phyloP scores from a whole-genome alignment of 2,329 filamentous ascomycete genomes.

The Allantophomopsis cytisporea region DNA sequence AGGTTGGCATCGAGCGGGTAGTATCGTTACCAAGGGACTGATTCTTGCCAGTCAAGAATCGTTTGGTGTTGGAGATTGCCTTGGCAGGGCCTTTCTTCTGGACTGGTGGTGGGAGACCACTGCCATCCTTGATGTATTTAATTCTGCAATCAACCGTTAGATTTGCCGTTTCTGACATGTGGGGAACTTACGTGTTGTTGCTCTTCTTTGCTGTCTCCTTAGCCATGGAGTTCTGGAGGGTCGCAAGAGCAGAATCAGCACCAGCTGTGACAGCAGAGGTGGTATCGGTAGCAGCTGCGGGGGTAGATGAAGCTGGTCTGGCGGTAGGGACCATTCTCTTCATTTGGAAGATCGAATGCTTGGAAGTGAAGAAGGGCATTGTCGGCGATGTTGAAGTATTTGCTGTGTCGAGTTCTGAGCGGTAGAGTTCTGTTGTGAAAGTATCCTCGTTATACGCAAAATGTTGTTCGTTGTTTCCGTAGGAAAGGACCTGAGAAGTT shows the following conservation, averaged over 20 bases:
- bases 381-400: neutral
- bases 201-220: constrained; percentile 29
- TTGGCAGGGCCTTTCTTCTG: constrained; percentile 10
- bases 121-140: constrained; percentile 21
- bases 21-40: constrained; percentile 10
- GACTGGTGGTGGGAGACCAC: constrained; percentile 8
- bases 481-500: too few relatives aligned
- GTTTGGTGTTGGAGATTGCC: constrained; percentile 9
- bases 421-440: neutral
- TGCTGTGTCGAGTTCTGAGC: constrained; percentile 1
- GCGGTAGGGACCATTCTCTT: neutral
- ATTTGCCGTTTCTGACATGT: constrained; percentile 5
- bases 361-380: too few relatives aligned
- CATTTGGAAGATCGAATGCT: too few relatives aligned
- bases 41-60: constrained; percentile 11
- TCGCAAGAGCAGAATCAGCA: constrained; percentile 32
- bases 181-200: constrained; percentile 27
- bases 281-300: neutral
- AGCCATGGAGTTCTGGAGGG: constrained; percentile 30
- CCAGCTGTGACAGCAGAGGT: neutral
- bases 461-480: too few relatives aligned
- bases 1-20: constrained; percentile 31
- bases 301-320: neutral
- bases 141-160: constrained; percentile 22
- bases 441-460: neutral